Percentiles rank a stretch among this genome's conserved stretches.
Conservation (phyloP, 2,329 filamentous ascomycete genomes). For the Monosporascus sp. region DNA sequence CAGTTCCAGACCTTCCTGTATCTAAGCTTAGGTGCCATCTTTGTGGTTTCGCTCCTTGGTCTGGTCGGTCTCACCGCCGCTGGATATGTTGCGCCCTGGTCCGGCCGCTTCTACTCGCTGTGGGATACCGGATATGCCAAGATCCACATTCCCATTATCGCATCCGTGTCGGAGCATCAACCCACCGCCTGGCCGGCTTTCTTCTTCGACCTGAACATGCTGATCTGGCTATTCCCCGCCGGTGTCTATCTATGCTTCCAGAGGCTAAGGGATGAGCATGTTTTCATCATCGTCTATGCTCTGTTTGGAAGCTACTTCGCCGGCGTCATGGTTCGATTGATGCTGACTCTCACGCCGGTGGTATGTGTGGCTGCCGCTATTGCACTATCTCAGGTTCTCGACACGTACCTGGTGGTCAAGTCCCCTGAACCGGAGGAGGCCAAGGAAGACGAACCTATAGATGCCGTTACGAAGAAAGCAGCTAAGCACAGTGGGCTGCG, state of each 20-base stretch:
- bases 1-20: conserved; percentile 91
- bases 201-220: conserved; percentile 97
- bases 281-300: conserved; percentile 97
- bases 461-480: conserved; percentile 53
- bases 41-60: conserved; percentile 65
- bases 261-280: conserved; percentile 88
- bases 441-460: conserved; percentile 36
- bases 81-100: conserved; percentile 94
- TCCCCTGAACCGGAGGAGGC: conserved; percentile 51
- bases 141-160: conserved; percentile 98
- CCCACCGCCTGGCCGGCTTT: conserved; percentile 98
- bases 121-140: conserved; percentile 99
- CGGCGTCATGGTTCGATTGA: conserved; percentile 97
- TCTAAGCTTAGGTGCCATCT: conserved; percentile 66
- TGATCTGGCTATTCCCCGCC: conserved; percentile 98
- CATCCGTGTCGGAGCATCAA: conserved; percentile 98
- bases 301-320: conserved; percentile 96
- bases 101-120: conserved; percentile 96
- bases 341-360: conserved; percentile 94
- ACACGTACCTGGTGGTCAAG: conserved; percentile 70
- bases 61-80: conserved; percentile 84
- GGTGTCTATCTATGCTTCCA: conserved; percentile 98
- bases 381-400: conserved; percentile 79
- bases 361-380: conserved; percentile 93
- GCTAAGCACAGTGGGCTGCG: conserved; percentile 55